These are phyloP conservation scores for Wickerhamomyces mucosus DNA, from an alignment of 805 yeast genomes.

Conservation along the genomic window DNA sequence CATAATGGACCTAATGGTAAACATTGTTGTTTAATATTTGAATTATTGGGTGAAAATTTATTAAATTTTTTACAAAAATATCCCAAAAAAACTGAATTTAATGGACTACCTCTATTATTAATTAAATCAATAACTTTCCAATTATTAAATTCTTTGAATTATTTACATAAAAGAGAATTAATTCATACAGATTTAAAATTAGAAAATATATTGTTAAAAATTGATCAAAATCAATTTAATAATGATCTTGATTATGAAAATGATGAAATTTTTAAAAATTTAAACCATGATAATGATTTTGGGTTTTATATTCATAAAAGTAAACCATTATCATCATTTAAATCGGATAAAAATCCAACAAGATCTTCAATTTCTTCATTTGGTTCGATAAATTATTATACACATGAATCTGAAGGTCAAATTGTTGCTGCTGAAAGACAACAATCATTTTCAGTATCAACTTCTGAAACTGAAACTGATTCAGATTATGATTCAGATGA, in stretches of 20 bases:
- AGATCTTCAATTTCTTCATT: slow-evolving; percentile 8
- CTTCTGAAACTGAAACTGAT: slow-evolving; percentile 5
- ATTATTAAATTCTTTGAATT: slow-evolving; percentile 44
- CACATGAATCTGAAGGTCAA: too few relatives aligned
- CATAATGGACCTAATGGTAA: slow-evolving; percentile 54
- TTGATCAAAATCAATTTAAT: too few relatives aligned
- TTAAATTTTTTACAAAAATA: slow-evolving; percentile 40
- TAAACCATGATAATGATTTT: not conserved
- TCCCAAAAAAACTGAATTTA: slow-evolving; percentile 1
- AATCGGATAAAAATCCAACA: too few relatives aligned
- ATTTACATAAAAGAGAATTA: slow-evolving; percentile 44
- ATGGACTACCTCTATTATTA: slow-evolving; percentile 44
- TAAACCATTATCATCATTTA: too few relatives aligned
- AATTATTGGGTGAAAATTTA: slow-evolving; percentile 53
- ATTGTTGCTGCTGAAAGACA: slow-evolving; percentile 1
- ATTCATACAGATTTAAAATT: slow-evolving; percentile 74
- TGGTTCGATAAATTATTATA: too few relatives aligned
- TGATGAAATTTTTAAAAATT: too few relatives aligned
- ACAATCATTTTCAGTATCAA: slow-evolving; percentile 1
- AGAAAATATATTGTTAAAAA: slow-evolving; percentile 53
- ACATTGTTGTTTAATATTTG: slow-evolving; percentile 60
- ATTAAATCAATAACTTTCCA: slow-evolving; percentile 52
- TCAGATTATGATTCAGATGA: slow-evolving; percentile 9
- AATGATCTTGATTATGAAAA: too few relatives aligned
- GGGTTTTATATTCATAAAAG: too few relatives aligned